These are phyloP conservation scores for Effrenium voratum DNA, from an alignment of 73 alveolate genomes.

Conservation along the genomic window DNA sequence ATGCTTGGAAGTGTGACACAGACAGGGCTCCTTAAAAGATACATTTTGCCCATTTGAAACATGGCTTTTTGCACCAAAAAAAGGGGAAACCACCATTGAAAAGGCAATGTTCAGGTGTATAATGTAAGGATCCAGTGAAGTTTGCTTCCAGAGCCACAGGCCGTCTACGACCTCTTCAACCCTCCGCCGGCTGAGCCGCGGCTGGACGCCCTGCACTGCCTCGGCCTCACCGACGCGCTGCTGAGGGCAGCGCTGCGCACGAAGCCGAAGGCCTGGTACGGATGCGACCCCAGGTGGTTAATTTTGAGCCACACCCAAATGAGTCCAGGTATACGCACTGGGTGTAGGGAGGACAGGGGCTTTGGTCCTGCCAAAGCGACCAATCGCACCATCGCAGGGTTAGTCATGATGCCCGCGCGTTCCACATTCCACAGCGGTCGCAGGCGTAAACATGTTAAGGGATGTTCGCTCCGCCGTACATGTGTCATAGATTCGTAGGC, in stretches of 20 bases:
- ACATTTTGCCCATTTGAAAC: no score
- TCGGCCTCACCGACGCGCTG: constrained; percentile 47
- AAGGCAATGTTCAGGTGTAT: no score
- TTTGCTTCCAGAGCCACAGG: not conserved
- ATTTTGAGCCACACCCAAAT: no score
- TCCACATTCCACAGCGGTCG: not conserved
- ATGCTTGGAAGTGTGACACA: no score
- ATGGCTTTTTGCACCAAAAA: no score
- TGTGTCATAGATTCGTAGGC: no score
- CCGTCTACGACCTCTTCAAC: not conserved
- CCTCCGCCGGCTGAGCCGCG: constrained; percentile 1
- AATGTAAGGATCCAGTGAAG: no score
- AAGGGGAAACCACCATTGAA: no score
- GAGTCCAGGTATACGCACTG: no score
- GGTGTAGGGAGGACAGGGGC: not conserved
- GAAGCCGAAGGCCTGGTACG: not conserved
- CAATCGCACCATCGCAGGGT: not conserved
- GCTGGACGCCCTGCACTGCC: constrained; percentile 30
- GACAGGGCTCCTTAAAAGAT: no score
- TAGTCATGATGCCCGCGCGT: no score
- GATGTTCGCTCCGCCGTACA: no score
- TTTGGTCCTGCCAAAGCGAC: not conserved
- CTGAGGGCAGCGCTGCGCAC: constrained; percentile 19
- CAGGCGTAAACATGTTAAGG: not conserved
- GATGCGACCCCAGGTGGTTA: not conserved